These are phyloP conservation scores for Rosa persica DNA, from an alignment of 306 rosid genomes.

Conservation along the genomic window DNA sequence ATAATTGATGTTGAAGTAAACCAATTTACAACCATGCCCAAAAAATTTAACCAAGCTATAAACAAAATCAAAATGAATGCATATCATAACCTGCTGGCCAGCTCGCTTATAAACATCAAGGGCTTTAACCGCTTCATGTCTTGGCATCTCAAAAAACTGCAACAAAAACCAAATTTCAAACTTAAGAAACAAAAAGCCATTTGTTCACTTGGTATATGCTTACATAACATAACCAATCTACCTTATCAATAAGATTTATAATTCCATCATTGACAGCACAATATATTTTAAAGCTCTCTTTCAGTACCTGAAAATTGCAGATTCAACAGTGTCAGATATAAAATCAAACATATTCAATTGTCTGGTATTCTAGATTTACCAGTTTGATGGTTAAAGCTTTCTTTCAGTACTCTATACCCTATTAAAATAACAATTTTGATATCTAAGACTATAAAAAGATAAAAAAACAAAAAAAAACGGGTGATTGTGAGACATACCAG, in stretches of 20 bases:
- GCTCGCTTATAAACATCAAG: constrained; percentile 94
- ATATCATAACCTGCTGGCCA: constrained; percentile 81
- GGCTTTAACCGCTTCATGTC: constrained; percentile 90
- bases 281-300: constrained; percentile 94
- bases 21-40: background rate
- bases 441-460: background rate
- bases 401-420: background rate
- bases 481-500: constrained; percentile 57
- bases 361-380: background rate
- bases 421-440: background rate
- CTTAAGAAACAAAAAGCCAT: constrained; percentile 5
- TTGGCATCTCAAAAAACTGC: constrained; percentile 99
- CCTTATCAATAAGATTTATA: constrained; percentile 98
- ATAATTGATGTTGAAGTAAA: background rate
- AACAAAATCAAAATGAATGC: background rate
- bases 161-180: constrained; percentile 20
- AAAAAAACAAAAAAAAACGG: background rate
- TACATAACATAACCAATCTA: constrained; percentile 32
- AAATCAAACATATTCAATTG: background rate
- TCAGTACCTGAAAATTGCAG: constrained; percentile 71
- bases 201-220: constrained; percentile 6
- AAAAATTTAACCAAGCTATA: background rate
- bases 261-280: constrained; percentile 96
- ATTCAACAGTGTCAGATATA: constrained; percentile 22
- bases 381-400: background rate